A percentile compares a stretch with the other conserved stretches of the same genome.
phyloP scores from a whole-genome alignment of 805 yeast genomes.

The Metschnikowia reukaufii region DNA sequence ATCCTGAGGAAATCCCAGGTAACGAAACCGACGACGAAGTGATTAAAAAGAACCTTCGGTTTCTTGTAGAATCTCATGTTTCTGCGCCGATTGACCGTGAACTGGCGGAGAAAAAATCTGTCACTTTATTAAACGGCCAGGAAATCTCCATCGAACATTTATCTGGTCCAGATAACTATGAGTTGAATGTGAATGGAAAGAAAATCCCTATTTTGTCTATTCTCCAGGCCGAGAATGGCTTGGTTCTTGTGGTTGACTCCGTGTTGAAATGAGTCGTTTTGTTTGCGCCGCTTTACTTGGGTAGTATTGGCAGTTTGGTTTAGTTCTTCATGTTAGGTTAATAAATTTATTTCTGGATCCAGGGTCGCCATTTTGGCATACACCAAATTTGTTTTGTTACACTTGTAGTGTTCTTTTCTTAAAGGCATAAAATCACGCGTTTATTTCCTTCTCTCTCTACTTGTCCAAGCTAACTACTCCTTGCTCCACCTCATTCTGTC shows the following conservation, averaged over 20 bases:
- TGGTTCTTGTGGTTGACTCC: constrained; percentile 38
- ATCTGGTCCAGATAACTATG: constrained; percentile 4
- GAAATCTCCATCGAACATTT: constrained; percentile 6
- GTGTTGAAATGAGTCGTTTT: constrained; percentile 26
- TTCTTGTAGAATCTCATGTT: constrained; percentile 65
- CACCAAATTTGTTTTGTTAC: neutral
- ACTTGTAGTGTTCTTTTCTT: neutral
- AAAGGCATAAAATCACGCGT: neutral
- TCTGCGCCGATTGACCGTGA: constrained; percentile 9
- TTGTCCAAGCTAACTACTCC: constrained; percentile 15
- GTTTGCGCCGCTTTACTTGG: neutral
- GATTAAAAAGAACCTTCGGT: constrained; percentile 50
- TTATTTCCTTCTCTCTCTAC: neutral
- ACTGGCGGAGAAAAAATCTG: constrained; percentile 4
- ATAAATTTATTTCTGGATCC: neutral
- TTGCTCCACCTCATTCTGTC: constrained; percentile 13
- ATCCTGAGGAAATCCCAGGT: constrained; percentile 52
- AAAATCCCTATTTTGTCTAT: constrained; percentile 26
- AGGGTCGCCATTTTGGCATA: neutral
- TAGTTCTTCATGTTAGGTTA: constrained; percentile 1
- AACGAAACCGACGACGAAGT: constrained; percentile 35
- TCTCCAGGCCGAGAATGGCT: constrained; percentile 40
- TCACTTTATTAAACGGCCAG: constrained; percentile 10
- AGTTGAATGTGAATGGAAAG: constrained; percentile 23
- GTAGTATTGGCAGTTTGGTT: neutral